Base-by-base conservation (phyloP, 1,139 yeast species). In the Debaryomycetaceae sp. region DNA sequence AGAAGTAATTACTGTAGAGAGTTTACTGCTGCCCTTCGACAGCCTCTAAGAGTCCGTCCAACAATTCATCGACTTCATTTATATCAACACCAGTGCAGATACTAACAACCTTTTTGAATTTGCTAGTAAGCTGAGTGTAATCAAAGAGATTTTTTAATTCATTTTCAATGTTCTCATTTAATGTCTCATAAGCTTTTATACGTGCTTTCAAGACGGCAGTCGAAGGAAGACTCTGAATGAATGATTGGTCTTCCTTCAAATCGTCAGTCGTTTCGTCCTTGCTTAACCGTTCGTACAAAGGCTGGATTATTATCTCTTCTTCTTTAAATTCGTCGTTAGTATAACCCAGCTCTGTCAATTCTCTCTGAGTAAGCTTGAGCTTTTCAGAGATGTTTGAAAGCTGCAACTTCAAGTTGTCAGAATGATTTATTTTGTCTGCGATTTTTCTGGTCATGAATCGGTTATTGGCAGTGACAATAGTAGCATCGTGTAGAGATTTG, bases 21-120 rank as follows among this genome's bases (percentile, higher is more conserved):
- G 15, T 11, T 40, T 42, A 51, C 33, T 46, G 59, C 41, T 63
- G 68, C 44, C 88, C 84, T 47, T 89, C 96, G 5, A 92, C 96
- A 11, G 97, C 96, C 56, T 85, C 88, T 22, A 92, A 77, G 38
- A 92, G 73, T 4, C 94, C 95, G 49, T 86, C 94, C 42, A 92
- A 73, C 52, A 92, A 73, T 43, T 78, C 79, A 58, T 92, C 98
- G 32, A 91, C 96, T 50, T 84, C 84, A 49, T 68, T 65, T 33
- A 71, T 61, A 35, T 81, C 87, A 18, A 89, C 94, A 16, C 94
- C 92, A 4, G 96, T 86, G 66, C 98, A 91, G 41, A 88, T 72
- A 34, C 96, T 83, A 31, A 92, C 92, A 17, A 92, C 96, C 52
- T 87, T 78, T 54, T 94, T 81, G 65, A 89, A 92, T 59, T 91